Percentiles rank a stretch among this genome's conserved stretches.
phyloP scores from a whole-genome alignment of 495 filamentous ascomycete genomes.

The Cetradonia linearis region DNA sequence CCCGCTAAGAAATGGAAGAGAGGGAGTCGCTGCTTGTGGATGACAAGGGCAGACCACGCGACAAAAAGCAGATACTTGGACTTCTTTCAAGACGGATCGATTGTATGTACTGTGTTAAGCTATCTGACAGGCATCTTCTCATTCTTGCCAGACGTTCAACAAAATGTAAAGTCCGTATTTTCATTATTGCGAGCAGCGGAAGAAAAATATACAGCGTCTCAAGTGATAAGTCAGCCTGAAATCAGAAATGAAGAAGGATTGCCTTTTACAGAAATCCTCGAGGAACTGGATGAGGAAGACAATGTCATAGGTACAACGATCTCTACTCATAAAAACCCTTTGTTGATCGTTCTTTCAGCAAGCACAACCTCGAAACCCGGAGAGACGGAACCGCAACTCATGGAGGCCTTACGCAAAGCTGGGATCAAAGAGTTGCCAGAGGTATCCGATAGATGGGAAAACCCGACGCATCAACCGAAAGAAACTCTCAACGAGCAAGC shows the following conservation, averaged over 20 bases:
- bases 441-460: constrained; percentile 1
- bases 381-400: constrained; percentile 48
- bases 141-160: constrained; percentile 48
- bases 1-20: constrained; percentile 32
- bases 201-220: constrained; percentile 50
- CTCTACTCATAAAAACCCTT: no score
- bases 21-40: constrained; percentile 55
- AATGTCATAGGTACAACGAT: constrained; percentile 53
- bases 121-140: constrained; percentile 3
- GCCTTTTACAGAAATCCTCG: constrained; percentile 75
- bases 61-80: constrained; percentile 47
- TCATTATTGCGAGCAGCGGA: constrained; percentile 48
- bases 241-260: constrained; percentile 51
- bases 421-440: constrained; percentile 48
- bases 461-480: constrained; percentile 17
- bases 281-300: constrained; percentile 86
- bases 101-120: constrained; percentile 33
- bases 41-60: constrained; percentile 39
- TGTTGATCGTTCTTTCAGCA: constrained; percentile 15
- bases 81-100: constrained; percentile 69
- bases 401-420: constrained; percentile 59
- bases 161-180: constrained; percentile 52
- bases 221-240: constrained; percentile 30
- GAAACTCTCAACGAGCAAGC: not conserved
- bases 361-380: constrained; percentile 50